Evolutionary conservation across 202 grass and related monocot genomes (phyloP).

Genomic region (Eragrostis tef): DNA sequence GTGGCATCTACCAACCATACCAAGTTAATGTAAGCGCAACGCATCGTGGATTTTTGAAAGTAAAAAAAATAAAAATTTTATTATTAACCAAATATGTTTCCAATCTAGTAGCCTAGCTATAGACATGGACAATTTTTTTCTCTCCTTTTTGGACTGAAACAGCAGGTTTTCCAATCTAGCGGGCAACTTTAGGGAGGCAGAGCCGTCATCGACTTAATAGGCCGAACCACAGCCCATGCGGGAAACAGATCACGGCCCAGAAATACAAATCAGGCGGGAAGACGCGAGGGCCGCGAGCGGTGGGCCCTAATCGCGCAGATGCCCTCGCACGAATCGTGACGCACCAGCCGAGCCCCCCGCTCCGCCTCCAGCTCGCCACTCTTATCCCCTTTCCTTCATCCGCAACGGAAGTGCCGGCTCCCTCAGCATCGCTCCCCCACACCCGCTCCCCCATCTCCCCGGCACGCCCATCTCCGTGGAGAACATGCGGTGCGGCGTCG

Average conservation of each 20-base stretch:
- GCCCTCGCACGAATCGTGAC: constrained; percentile 35
- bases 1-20: not conserved
- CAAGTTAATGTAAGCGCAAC: not conserved
- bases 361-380: not conserved
- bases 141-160: too few relatives aligned
- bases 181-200: too few relatives aligned
- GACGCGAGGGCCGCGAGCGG: not conserved
- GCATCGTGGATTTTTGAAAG: not conserved
- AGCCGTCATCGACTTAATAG: not conserved
- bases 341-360: constrained; percentile 4
- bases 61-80: not conserved
- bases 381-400: constrained; percentile 50
- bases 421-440: not conserved
- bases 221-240: not conserved
- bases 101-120: not conserved
- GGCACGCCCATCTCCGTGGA: constrained; percentile 17
- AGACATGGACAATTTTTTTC: not conserved
- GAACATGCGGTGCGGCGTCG: not conserved
- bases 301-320: constrained; percentile 21
- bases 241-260: constrained; percentile 31
- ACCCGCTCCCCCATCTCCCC: constrained; percentile 23
- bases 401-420: too few relatives aligned
- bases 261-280: constrained; percentile 69
- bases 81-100: not conserved
- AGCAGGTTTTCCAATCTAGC: too few relatives aligned